Base-by-base conservation (phyloP, 2,329 filamentous ascomycete species). In the Aspergillus aculeatus region DNA sequence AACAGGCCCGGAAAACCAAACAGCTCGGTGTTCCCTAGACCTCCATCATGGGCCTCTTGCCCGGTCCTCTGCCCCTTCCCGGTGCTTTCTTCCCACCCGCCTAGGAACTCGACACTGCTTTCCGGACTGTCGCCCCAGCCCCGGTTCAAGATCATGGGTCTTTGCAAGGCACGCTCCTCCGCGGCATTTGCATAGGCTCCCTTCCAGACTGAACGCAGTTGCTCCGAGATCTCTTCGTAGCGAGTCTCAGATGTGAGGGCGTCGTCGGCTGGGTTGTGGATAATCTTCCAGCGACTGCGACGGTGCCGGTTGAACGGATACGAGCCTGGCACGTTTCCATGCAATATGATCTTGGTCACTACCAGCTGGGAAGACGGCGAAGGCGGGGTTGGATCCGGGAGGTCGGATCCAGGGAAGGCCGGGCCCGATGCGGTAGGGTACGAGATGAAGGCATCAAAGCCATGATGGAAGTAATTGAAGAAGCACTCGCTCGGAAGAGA, bases 221-320 rank as follows among this genome's bases (percentile, higher is more conserved):
- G 79, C 14, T 82, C 79, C 56, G 93, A 91, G 35, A 96, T 86
- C 26, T 88, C 83, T n/a, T 83, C 76, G 66, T 96, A 96, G 0
- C 82, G 79, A 54, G 90, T 90, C 76, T 98, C 95, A 0, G 92
- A 96, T 62, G 84, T 86, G 54, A 91, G 77, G 19, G 77, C 66
- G 6, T 80, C 75, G 11, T 76, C 76, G 10, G 76, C 72, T 4
- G 80, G 65, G 32, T 76, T 72, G 0, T 80, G 72, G 10, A 84
- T 77, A 12, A 96, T 87, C 54, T 88, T 86, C 95, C 95, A 99
- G 47, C 93, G 86, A 68, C 91, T 92, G 62, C 95, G 86, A 19
- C 94, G 88, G 74, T 98, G 92, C 4, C 95, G 86, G 76, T 99
- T 98, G 79, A 99, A 99, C 11, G 94, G 91, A 73, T 97, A 98